Evolutionary conservation across 305 asterid genomes (phyloP), one percentile per base, ranked within the genome.

Genomic region (Solanum hybrid): DNA sequence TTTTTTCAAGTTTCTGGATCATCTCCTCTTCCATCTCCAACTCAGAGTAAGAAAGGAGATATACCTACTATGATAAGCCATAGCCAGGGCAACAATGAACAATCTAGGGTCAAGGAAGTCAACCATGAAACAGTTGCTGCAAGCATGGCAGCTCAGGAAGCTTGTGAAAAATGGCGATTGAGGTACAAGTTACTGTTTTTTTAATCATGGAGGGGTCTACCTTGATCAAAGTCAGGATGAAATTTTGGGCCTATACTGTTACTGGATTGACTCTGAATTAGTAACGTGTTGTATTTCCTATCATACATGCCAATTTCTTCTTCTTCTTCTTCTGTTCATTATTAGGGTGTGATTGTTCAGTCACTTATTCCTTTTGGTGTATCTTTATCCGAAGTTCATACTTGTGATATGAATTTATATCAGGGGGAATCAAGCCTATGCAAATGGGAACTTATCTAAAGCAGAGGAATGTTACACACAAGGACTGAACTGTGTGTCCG

Each of bases 391-490:
- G 26, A 89, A 61, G 28, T 22, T 78, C 84, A 76, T 88, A 78
- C 35, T 31, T 78, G 74, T 94, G 91, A 86, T 93, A n/a, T 93
- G 90, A 39, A 90, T 87, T 89, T 89, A 85, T 91, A 79, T 90
- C 90, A 97, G 99, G 97, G 99, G 99, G 73, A 97, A 97, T 93
- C 98, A 96, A 94, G 98, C 98, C 91, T 97, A 96, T 94, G 95
- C 98, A 90, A 92, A 91, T 89, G 98, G 95, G 89, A 98, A 96
- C 87, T 95, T 96, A 90, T 90, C 91, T 71, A 95, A 93, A 95
- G 99, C 99, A 51, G 99, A 97, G 93, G 98, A 96, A 87, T 97
- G 86, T 80, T 97, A 97, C 91, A 94, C 98, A 87, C 94, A 92
- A 84, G 99, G 99, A 91, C 90, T 96, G 91, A 93, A 93, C 91